Evolutionary conservation across 495 filamentous ascomycete species (phyloP).

Genomic region (Gamarada debralockiae): DNA sequence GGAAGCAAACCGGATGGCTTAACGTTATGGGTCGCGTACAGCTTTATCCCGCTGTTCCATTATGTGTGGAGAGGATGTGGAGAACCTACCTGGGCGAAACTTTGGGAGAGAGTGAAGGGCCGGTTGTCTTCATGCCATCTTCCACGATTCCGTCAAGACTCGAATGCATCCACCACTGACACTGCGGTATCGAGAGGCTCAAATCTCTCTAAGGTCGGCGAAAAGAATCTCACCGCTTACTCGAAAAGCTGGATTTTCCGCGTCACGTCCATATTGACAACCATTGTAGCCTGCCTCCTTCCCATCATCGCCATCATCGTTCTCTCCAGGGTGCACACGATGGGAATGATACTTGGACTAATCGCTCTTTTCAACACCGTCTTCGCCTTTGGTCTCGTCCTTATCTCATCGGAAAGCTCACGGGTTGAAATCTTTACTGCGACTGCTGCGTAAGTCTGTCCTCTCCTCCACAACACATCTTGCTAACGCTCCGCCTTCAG

Average conservation of each 20-base stretch:
- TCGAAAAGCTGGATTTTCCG: neutral
- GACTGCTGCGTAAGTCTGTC: neutral
- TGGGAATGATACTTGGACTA: constrained; percentile 6
- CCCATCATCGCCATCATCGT: constrained; percentile 2
- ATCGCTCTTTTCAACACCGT: constrained; percentile 4
- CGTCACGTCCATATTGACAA: constrained; percentile 3
- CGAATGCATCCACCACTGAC: neutral
- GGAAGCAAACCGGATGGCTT: neutral
- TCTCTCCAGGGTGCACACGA: constrained; percentile 3
- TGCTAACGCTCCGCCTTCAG: neutral
- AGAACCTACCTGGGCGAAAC: neutral
- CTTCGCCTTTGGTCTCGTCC: constrained; percentile 3
- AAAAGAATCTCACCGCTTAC: constrained; percentile 1
- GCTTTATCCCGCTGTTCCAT: constrained; percentile 7
- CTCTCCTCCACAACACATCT: neutral
- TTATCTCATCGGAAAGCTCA: neutral
- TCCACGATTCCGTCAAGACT: neutral
- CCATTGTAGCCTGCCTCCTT: constrained; percentile 3
- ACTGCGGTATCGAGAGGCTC: neutral
- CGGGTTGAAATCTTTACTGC: constrained; percentile 3
- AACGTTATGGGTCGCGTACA: constrained; percentile 3
- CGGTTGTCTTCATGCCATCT: neutral
- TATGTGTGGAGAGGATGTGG: neutral
- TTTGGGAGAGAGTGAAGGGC: neutral
- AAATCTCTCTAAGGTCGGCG: neutral